A percentile compares a stretch with the other conserved stretches of the same genome.
These are phyloP conservation scores for Penicillium nucicola DNA, from an alignment of 495 filamentous ascomycete genomes.

Conservation along the genomic window DNA sequence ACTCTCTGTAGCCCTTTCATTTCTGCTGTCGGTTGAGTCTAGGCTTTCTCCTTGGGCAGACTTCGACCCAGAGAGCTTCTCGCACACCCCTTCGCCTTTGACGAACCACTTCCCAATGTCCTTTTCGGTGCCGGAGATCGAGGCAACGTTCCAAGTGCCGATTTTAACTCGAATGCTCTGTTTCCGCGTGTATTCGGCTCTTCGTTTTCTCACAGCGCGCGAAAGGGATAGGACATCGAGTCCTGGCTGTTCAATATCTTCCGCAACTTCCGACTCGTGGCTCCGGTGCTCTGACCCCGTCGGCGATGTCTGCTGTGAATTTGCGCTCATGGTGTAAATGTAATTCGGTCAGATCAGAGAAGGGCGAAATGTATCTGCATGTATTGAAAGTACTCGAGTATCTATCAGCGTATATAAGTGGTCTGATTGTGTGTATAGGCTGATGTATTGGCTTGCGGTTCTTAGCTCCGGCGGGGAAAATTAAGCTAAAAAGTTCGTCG, in stretches of 20 bases:
- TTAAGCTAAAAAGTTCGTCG: background rate
- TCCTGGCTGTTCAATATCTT: conserved; percentile 13
- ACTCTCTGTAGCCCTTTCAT: background rate
- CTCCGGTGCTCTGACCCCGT: conserved; percentile 11
- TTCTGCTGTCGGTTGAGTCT: background rate
- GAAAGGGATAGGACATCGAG: conserved; percentile 46
- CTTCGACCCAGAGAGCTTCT: conserved; percentile 51
- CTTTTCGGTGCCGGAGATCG: conserved; percentile 74
- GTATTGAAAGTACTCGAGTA: background rate
- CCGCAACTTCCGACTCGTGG: conserved; percentile 22
- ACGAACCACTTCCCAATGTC: conserved; percentile 87
- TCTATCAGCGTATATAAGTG: conserved; percentile 1
- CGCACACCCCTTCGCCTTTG: conserved; percentile 64
- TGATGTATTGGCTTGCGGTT: conserved; percentile 1
- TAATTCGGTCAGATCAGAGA: background rate
- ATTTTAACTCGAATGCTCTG: conserved; percentile 76
- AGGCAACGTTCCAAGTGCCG: conserved; percentile 93
- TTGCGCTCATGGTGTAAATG: conserved; percentile 10
- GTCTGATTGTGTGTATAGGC: conserved; percentile 4
- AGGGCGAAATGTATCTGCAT: background rate
- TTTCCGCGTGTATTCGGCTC: conserved; percentile 71
- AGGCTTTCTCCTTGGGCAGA: conserved; percentile 30
- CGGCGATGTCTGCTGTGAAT: conserved; percentile 7
- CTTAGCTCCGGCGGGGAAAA: conserved; percentile 8
- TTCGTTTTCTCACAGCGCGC: conserved; percentile 64